Evolutionary conservation across 345 rosid species (phyloP).

Genomic region (Citrus sinensis): DVS_A1.0 CM039163.1:2006501-2007000

Average conservation of each 20-base stretch:
- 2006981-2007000: background rate
- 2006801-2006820: conserved; percentile 96
- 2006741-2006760: conserved; percentile 3
- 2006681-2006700: background rate
- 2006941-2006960: background rate
- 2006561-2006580: background rate
- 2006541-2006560: background rate
- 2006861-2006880: background rate
- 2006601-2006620: background rate
- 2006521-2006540: background rate
- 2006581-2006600: background rate
- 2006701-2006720: background rate
- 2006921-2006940: background rate
- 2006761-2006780: conserved; percentile 58
- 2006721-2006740: background rate
- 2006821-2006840: conserved; percentile 98
- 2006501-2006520: background rate
- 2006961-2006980: too few species aligned
- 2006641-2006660: background rate
- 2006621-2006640: background rate
- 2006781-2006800: conserved; percentile 70
- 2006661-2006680: background rate
- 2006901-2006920: background rate
- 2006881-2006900: background rate
- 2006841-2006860: conserved; percentile 52